A percentile compares a stretch with the other conserved stretches of the same genome.
Conservation (phyloP, 2,329 filamentous ascomycete species). For the Fusarium floridanum region DNA sequence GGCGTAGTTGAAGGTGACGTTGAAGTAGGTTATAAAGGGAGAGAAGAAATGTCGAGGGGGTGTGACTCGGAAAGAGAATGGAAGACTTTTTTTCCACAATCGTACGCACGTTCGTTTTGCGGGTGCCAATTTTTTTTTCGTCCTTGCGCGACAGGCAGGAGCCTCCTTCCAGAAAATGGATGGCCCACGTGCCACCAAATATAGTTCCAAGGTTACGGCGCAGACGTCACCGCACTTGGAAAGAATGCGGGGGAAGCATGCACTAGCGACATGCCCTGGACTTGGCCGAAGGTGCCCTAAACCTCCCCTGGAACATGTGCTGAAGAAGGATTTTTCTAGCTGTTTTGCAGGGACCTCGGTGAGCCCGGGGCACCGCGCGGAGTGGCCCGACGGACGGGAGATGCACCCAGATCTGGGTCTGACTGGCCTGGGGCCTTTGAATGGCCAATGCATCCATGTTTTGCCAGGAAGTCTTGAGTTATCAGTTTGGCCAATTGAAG, state of each 20-base stretch:
- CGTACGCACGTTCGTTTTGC: constrained; percentile 18
- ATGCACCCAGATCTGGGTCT: constrained; percentile 15
- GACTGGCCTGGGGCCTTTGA: neutral
- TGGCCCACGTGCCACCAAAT: constrained; percentile 40
- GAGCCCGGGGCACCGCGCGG: neutral
- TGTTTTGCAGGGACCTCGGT: constrained; percentile 22
- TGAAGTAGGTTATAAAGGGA: constrained; percentile 33
- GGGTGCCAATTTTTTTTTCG: constrained; percentile 15
- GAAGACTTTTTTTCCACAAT: constrained; percentile 42
- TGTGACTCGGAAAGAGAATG: constrained; percentile 16
- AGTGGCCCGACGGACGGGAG: neutral
- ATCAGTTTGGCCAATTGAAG: constrained; percentile 21
- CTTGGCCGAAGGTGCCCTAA: constrained; percentile 1
- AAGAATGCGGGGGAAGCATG: constrained; percentile 35
- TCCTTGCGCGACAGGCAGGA: constrained; percentile 12
- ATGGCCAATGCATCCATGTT: constrained; percentile 17
- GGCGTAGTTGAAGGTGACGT: constrained; percentile 4
- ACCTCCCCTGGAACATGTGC: constrained; percentile 7
- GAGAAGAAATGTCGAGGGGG: constrained; percentile 22
- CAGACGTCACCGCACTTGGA: constrained; percentile 42
- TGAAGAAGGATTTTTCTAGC: constrained; percentile 16
- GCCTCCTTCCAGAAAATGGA: constrained; percentile 29
- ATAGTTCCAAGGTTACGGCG: constrained; percentile 22
- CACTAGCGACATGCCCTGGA: constrained; percentile 30
- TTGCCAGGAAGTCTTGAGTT: neutral